Evolutionary conservation across 2,329 filamentous ascomycete species (phyloP).

Genomic region (Sporothrix variecibatus): DNA sequence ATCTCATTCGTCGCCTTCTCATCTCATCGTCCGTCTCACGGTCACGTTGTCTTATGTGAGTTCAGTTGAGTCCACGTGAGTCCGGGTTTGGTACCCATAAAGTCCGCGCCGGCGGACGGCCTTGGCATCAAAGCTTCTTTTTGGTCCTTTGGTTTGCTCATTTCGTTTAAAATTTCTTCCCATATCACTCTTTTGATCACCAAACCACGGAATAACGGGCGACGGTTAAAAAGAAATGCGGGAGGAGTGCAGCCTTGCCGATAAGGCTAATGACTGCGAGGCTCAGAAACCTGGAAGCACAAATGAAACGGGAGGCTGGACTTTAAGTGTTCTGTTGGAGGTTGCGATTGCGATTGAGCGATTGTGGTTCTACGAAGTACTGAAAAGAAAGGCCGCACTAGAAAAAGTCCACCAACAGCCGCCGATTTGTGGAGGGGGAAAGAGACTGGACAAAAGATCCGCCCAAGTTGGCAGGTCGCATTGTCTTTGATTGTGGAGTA

Average conservation of each 20-base stretch:
- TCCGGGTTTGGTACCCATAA: not conserved
- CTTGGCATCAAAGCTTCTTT: not conserved
- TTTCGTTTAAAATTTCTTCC: not conserved
- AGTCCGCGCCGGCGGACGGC: not conserved
- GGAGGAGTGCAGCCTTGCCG: conserved; percentile 15
- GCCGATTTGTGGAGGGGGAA: not conserved
- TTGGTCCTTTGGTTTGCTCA: not conserved
- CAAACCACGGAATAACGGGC: not conserved
- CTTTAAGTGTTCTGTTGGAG: not conserved
- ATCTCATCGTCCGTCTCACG: not conserved
- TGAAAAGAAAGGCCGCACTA: not conserved
- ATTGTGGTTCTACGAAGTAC: not conserved
- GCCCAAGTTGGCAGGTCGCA: conserved; percentile 13
- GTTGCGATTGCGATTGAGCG: not conserved
- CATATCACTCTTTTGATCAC: not conserved
- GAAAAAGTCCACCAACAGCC: not conserved
- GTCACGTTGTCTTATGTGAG: not conserved
- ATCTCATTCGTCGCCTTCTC: not conserved
- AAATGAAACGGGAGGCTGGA: conserved; percentile 1
- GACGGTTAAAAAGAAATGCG: not conserved
- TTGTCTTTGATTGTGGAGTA: conserved; percentile 3
- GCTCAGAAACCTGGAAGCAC: conserved; percentile 16
- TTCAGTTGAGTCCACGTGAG: not conserved
- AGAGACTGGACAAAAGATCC: not conserved
- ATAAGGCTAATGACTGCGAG: not conserved